Conservation (phyloP, 2,329 filamentous ascomycete species). For the Trichothecium roseum region DNA sequence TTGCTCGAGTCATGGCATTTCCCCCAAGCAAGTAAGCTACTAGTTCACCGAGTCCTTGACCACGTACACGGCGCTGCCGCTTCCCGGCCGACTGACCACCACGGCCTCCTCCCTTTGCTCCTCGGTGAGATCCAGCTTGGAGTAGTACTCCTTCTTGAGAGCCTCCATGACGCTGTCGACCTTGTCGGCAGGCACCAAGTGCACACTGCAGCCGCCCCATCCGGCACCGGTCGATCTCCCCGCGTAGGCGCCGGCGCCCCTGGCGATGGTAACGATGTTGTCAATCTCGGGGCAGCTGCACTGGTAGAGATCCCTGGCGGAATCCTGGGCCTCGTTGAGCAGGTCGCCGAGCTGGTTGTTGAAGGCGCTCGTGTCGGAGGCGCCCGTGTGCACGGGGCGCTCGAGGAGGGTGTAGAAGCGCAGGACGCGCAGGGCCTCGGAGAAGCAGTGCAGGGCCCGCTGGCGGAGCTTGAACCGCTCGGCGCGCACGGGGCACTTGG, state of each 20-base stretch:
- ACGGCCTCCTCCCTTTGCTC: constrained; percentile 72
- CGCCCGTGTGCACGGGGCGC: constrained; percentile 25
- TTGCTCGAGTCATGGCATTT: no score
- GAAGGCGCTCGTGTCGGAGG: constrained; percentile 46
- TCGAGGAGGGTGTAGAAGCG: constrained; percentile 73
- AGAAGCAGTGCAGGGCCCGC: constrained; percentile 82
- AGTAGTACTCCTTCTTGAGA: constrained; percentile 75
- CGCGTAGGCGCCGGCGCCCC: constrained; percentile 69
- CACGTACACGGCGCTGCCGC: constrained; percentile 51
- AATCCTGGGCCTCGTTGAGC: constrained; percentile 82
- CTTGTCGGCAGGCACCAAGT: constrained; percentile 77
- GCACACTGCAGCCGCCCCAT: constrained; percentile 94
- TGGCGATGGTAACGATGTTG: constrained; percentile 70
- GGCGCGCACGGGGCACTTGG: constrained; percentile 79
- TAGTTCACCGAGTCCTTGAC: constrained; percentile 16
- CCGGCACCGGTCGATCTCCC: constrained; percentile 85
- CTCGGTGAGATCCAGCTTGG: constrained; percentile 50
- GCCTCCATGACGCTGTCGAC: constrained; percentile 68
- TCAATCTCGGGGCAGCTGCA: constrained; percentile 93
- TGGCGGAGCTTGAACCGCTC: constrained; percentile 81
- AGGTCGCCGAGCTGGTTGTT: constrained; percentile 66
- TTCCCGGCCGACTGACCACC: constrained; percentile 79
- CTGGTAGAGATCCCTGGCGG: constrained; percentile 78
- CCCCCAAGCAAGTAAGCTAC: no score
- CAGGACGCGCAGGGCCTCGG: constrained; percentile 77